Evolutionary conservation across 768 basidiomycete genomes (phyloP).

Genomic region (Udeniomyces megalosporus): DNA sequence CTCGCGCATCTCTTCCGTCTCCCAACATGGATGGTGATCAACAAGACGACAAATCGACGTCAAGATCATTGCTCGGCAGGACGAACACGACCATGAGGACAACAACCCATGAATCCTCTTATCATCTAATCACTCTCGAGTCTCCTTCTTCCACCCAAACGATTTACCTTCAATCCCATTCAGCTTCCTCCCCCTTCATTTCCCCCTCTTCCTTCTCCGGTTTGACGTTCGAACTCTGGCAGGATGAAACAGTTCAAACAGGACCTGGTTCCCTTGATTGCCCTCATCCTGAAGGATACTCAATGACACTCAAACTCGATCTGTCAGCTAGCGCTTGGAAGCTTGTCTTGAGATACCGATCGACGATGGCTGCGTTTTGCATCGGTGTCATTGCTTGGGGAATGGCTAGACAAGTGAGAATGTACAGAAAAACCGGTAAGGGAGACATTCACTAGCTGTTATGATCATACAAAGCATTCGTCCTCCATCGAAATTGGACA

Average conservation of each 20-base stretch:
- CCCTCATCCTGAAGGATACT: too few relatives aligned
- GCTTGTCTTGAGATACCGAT: conserved; percentile 56
- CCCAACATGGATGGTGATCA: too few relatives aligned
- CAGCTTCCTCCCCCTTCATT: conserved; percentile 21
- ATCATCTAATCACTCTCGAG: conserved; percentile 29
- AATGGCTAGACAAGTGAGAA: conserved; percentile 24
- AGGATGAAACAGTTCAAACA: conserved; percentile 15
- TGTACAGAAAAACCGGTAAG: conserved; percentile 19
- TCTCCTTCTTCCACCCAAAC: too few relatives aligned
- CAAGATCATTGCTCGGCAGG: too few relatives aligned
- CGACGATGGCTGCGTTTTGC: conserved; percentile 54
- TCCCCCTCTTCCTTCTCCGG: conserved; percentile 15
- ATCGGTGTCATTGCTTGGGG: conserved; percentile 50
- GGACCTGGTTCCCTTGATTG: too few relatives aligned
- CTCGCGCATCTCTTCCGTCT: conserved; percentile 37
- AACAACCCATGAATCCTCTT: conserved; percentile 47
- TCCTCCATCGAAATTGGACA: too few relatives aligned
- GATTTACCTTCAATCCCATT: conserved; percentile 21
- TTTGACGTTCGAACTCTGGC: conserved; percentile 19
- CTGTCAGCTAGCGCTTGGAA: conserved; percentile 55
- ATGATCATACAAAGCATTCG: neutral
- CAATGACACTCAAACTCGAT: conserved; percentile 46
- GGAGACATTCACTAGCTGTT: neutral
- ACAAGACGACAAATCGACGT: too few relatives aligned
- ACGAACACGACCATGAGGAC: conserved; percentile 45